Evolutionary conservation across 768 basidiomycete species (phyloP).

Genomic region (Austroboletus eburneus): DNA sequence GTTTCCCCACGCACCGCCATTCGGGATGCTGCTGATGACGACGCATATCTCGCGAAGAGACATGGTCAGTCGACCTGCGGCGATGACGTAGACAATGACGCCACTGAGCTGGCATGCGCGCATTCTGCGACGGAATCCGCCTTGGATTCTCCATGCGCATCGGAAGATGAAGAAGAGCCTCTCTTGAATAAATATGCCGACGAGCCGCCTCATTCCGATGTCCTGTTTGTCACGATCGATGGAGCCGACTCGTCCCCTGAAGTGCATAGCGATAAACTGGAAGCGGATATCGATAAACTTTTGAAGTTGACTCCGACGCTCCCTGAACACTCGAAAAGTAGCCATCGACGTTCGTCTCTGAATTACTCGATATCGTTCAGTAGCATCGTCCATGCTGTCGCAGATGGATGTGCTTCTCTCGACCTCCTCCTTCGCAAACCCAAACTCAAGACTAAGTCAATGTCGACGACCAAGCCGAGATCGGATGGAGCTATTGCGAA

Average conservation of each 20-base stretch:
- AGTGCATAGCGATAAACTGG: neutral
- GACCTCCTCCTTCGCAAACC: constrained; percentile 16
- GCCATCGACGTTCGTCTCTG: constrained; percentile 12
- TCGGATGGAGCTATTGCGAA: neutral
- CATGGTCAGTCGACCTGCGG: neutral
- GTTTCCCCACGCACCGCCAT: neutral
- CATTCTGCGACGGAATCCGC: constrained; percentile 14
- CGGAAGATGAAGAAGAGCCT: constrained; percentile 6
- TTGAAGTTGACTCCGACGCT: neutral
- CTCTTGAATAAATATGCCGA: constrained; percentile 2
- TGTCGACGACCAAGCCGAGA: neutral
- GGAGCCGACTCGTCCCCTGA: neutral
- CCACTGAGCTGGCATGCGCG: neutral
- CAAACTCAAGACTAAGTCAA: constrained; percentile 6
- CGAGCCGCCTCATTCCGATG: constrained; percentile 12
- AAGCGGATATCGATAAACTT: neutral
- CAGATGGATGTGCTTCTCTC: constrained; percentile 12
- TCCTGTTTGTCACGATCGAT: constrained; percentile 11
- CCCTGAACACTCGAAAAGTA: neutral
- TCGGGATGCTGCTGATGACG: too few relatives aligned
- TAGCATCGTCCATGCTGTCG: constrained; percentile 11
- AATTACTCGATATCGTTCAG: constrained; percentile 14
- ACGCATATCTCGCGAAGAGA: neutral
- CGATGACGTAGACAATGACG: neutral
- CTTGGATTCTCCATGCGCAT: neutral